Evolutionary conservation across 2,329 filamentous ascomycete species (phyloP).

Genomic region (Tolypocladium sp.): DNA sequence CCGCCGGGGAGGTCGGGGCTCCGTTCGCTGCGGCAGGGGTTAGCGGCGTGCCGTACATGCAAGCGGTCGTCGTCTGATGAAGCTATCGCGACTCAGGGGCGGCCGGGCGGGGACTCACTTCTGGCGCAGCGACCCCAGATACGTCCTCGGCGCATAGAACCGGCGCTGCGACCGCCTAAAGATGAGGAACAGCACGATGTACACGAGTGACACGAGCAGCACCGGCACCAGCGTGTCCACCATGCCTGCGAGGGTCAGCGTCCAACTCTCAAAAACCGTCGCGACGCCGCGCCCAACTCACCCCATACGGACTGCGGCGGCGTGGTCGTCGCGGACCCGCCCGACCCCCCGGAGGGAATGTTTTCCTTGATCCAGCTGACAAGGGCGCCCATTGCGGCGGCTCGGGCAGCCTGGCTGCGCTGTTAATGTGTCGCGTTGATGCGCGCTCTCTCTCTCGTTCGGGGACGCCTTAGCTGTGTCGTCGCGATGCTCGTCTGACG

Average conservation of each 20-base stretch:
- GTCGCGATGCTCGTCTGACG: background rate
- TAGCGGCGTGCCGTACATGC: slow-evolving; percentile 4
- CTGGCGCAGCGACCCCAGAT: slow-evolving; percentile 37
- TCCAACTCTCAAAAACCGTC: background rate
- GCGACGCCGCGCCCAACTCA: slow-evolving; percentile 8
- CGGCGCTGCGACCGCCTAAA: slow-evolving; percentile 37
- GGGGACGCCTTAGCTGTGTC: background rate
- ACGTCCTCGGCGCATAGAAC: slow-evolving; percentile 47
- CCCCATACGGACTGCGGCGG: slow-evolving; percentile 25
- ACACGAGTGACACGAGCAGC: slow-evolving; percentile 35
- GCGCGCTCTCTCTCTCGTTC: background rate
- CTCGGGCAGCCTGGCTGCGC: slow-evolving; percentile 2
- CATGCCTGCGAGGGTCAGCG: slow-evolving; percentile 19
- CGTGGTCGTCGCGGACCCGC: slow-evolving; percentile 10
- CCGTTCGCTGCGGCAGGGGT: slow-evolving; percentile 34
- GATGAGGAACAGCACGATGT: slow-evolving; percentile 41
- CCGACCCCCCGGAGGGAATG: slow-evolving; percentile 13
- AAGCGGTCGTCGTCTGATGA: background rate
- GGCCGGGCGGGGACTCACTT: slow-evolving; percentile 27
- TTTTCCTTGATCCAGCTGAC: slow-evolving; percentile 28
- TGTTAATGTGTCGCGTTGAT: background rate
- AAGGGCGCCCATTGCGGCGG: slow-evolving; percentile 25
- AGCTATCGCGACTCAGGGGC: background rate
- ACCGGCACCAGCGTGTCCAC: slow-evolving; percentile 46
- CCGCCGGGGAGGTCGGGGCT: slow-evolving; percentile 47